These are phyloP conservation scores for Tylopilus balloui DNA, from an alignment of 768 basidiomycete species.

Conservation along the genomic window DNA sequence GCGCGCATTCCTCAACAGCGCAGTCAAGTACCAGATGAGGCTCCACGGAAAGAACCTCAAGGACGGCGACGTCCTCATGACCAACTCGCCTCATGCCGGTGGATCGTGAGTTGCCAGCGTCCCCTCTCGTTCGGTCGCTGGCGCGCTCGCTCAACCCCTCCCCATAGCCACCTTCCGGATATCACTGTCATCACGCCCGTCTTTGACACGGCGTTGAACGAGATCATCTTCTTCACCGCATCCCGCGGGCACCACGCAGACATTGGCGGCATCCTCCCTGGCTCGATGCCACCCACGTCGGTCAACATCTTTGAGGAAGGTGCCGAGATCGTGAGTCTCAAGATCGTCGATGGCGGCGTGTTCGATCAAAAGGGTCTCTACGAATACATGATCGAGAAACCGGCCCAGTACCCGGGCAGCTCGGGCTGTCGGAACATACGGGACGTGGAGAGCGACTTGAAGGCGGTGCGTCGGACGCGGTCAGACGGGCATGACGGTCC, in stretches of 20 bases:
- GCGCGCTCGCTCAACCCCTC: neutral
- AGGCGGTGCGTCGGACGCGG: constrained; percentile 55
- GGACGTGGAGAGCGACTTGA: constrained; percentile 89
- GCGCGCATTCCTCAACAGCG: constrained; percentile 38
- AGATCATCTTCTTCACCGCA: constrained; percentile 91
- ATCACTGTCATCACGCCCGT: constrained; percentile 94
- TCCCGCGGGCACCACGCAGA: constrained; percentile 94
- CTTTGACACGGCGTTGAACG: constrained; percentile 55
- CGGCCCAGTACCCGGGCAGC: constrained; percentile 76
- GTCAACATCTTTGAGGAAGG: constrained; percentile 93
- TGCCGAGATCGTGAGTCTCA: constrained; percentile 86
- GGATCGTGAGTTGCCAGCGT: constrained; percentile 66
- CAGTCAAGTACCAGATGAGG: constrained; percentile 87
- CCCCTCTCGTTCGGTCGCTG: too few species aligned
- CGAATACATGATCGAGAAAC: constrained; percentile 78
- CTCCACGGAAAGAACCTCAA: constrained; percentile 64
- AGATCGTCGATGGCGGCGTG: constrained; percentile 77
- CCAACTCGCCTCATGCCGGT: constrained; percentile 85
- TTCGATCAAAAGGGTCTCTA: constrained; percentile 74
- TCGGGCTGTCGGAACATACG: constrained; percentile 84
- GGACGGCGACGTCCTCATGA: constrained; percentile 91
- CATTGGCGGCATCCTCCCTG: constrained; percentile 88
- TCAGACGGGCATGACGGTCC: neutral
- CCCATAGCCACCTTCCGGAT: constrained; percentile 67
- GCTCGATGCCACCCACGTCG: constrained; percentile 93